Evolutionary conservation across 495 filamentous ascomycete genomes (phyloP), one percentile per base, ranked within the genome.

Genomic region (Opeltia flavorubescens): DNA sequence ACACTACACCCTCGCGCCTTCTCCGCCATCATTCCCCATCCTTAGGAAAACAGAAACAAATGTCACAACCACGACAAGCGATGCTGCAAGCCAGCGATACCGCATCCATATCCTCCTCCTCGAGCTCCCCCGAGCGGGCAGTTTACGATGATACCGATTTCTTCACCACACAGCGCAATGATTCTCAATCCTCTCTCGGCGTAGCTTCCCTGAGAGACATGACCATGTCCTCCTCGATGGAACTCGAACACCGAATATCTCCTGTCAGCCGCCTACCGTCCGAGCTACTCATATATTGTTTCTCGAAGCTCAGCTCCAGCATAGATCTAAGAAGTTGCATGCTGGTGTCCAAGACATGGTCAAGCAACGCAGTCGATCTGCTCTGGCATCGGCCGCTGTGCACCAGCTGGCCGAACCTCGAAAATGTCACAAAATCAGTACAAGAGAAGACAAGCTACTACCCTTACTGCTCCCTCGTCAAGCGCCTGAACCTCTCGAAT

Each of bases 321-420:
- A 61, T 63, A 4, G 91, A 96, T 57, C 74, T 95, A 50, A 68
- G 83, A 51, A 81, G 78, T 61, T 89, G 86, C 60, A 89, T 99
- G 85, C 67, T 89, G 56, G 89, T 94, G 6, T 94, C 80, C 56
- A 86, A 86, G 59, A 78, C 80, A 51, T 99, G 93, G 93, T 83
- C 93, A 35, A 72, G 81, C 49, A 95, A 95, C 58, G 82, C 79
- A 41, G 93, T 96, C 26, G 91, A 89, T 44, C 75, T 95, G 38
- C 71, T 98, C 11, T 98, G 91, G 91, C 89, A 96, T 59, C 76
- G 91, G 40, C 91, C 93, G 2, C 76, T 84, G 24, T 95, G 91
- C 66, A 84, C 82, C 50, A 84, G 75, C 46, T 96, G 88, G 84
- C 57, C 70, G 15, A 84, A 83, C 54, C 74, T 94, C 52, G 68